Base-by-base conservation (phyloP, 2,329 filamentous ascomycete species). In the Emydomyces testavorans region DNA sequence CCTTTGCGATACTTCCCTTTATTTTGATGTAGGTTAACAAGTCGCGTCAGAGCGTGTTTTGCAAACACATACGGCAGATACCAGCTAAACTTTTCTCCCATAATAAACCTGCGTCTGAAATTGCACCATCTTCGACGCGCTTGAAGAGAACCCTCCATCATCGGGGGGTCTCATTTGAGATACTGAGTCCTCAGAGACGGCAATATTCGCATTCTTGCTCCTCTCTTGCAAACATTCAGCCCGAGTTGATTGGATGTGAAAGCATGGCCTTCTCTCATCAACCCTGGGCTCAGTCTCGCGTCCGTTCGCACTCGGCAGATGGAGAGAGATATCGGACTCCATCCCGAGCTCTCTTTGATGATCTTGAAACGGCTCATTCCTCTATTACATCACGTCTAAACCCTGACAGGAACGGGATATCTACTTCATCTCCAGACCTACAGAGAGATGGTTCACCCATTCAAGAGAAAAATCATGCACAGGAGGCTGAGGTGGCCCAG, bases 151-250 rank as follows among this genome's bases (percentile, higher is more conserved):
- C 38, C 24, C 42, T 53, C 21, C 47, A 46, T 24, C 49, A 56
- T 46, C 36, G 45, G 11, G 54, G 54, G 10, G 50, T 56, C 13
- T 49, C 48, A 4, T 56, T 56, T 50, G 54, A 56, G 37, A 56
- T 56, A 24, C 37, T 56, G 6, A 53, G 35, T 16, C 54, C 52
- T 37, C 36, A 7, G 10, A 42, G 18, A 16, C 28, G 28, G 6
- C 46, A 34, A 45, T 31, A 34, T 32, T 41, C 41, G 6, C 43
- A 32, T 15, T 32, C 23, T 40, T 35, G 20, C 28, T 34, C 18
- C 6, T 40, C 28, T 13, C 10, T 40, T 23, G 16, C 26, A 23
- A 26, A 36, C 32, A 6, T 36, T n/a, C 31, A 37, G 28, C 13
- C 42, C 32, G 13, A 20, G 28, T 37, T 28, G 2, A 13, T 18